Base-by-base conservation (phyloP, 2,329 filamentous ascomycete species). In the Plenodomus biglobosus region DNA sequence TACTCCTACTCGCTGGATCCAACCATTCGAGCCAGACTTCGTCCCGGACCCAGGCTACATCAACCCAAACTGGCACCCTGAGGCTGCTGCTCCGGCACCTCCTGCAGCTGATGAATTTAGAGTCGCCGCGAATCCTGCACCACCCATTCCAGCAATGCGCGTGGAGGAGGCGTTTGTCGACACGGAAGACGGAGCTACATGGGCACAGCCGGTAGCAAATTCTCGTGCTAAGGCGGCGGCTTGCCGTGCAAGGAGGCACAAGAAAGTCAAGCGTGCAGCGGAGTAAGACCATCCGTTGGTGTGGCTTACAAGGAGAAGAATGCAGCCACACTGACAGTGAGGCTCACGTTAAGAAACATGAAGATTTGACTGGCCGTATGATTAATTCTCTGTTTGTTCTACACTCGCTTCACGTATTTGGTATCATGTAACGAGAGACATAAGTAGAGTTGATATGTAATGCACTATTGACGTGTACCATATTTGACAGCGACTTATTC, bases 1-100 rank as follows among this genome's bases (percentile, higher is more conserved):
- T 3, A 11, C 8, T 3, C 27, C 27, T 32, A 32, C 27, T 3
- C 27, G 8, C 35, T 20, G 18, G 35, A 37, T 16, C 4, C 35
- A 20, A 16, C 35, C 18, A 8, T 32, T 8, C 13, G 27, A 32
- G 13, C 18, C 35, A 10, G 35, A 37, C 16, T 42, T 42, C n/a
- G 32, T 21, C 15, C 40, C 40, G 13, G 40, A 42, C 15, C 40
- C 40, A 3, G 40, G 40, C 10, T 42, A 42, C n/a, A 22, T 42
- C 16, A 42, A 42, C 17, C 40, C 40, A 36, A 42, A 42, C 30
- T 42, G 40, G 40, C 18, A 34, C 22, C 27, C 40, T 18, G 35
- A 37, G 18, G 35, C 35, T 37, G 4, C 35, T 18, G 35, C 18
- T 10, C 35, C 4, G 16, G 8, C 35, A 13, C 5, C 35, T 8